Base-by-base conservation (phyloP, 2,329 filamentous ascomycete genomes). In the Trichoderma cornu-damae region DNA sequence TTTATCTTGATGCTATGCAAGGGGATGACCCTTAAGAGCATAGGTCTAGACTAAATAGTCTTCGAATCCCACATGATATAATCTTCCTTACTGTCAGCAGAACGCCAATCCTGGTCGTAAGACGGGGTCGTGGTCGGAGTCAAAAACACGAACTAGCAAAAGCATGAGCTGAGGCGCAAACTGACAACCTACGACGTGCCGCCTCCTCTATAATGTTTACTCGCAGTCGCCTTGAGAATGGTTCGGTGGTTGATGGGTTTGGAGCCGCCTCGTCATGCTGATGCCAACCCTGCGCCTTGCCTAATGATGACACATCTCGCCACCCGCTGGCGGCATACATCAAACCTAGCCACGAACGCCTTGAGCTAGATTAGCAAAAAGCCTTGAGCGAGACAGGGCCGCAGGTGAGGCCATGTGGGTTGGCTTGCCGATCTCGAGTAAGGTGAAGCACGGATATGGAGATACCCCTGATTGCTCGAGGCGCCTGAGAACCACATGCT, bases 241-340 rank as follows among this genome's bases (percentile, higher is more conserved):
- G 51, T 26, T 43, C 51, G 42, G 51, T 37, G 22, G 30, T 55
- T 30, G 3, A 37, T 16, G 20, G 32, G 16, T 26, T 38, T 55
- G 47, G 32, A 55, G 42, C 40, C 51, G 51, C 38, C 34, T 37
- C 22, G 11, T 30, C 16, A 47, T 46, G 50, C 38, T 43, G 50
- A 53, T 38, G 38, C 38, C 50, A 32, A 43, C 40, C n/a, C 14
- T 53, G 50, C 50, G 50, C 50, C 50, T 43, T 34, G 22, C 32
- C 51, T 16, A 22, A 55, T 38, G 26, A 30, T 37, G 37, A 44
- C 20, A 34, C 40, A 16, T 24, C 40, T 28, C 51, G 16, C 51
- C 51, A 55, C 51, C 37, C 22, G 3, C 40, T 16, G 37, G 38
- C 22, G 40, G n/a, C 42, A 38, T 37, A 38, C 38, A 32, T 55